Evolutionary conservation across 768 basidiomycete genomes (phyloP).

Genomic region (Lyophyllum semitale): DNA sequence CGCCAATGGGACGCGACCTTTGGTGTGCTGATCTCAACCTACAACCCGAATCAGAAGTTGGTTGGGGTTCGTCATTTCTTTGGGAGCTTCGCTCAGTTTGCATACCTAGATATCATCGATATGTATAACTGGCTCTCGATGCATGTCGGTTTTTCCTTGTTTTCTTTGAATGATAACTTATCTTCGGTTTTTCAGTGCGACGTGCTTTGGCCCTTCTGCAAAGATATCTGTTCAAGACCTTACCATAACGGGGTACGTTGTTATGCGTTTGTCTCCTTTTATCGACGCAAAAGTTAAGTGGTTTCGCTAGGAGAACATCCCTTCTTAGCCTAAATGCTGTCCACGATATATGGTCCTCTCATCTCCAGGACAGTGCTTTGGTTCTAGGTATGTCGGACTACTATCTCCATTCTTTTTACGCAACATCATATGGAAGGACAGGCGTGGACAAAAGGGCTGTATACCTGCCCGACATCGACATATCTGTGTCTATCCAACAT

Average conservation of each 20-base stretch:
- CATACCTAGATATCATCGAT: conserved; percentile 55
- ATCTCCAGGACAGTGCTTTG: conserved; percentile 48
- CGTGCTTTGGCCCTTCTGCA: conserved; percentile 55
- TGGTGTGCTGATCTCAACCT: conserved; percentile 50
- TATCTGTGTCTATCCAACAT: conserved; percentile 30
- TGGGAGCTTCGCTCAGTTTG: not conserved
- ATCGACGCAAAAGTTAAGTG: conserved; percentile 10
- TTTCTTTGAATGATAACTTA: not conserved
- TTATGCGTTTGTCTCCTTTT: not conserved
- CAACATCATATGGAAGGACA: conserved; percentile 22
- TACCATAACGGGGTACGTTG: conserved; percentile 38
- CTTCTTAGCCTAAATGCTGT: conserved; percentile 39
- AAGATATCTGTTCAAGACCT: conserved; percentile 53
- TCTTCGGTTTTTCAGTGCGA: conserved; percentile 42
- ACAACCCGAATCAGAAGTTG: conserved; percentile 37
- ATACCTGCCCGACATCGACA: conserved; percentile 52
- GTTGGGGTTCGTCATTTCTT: conserved; percentile 8
- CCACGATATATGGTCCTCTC: conserved; percentile 59
- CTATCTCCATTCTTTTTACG: not conserved
- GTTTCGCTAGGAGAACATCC: conserved; percentile 31
- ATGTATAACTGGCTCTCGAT: conserved; percentile 42
- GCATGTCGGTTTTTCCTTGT: conserved; percentile 42
- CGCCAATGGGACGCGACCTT: conserved; percentile 6
- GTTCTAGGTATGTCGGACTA: conserved; percentile 46
- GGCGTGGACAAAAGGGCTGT: conserved; percentile 57